Evolutionary conservation across 2,329 filamentous ascomycete genomes (phyloP).

Genomic region (Monosporascus sp.): DNA sequence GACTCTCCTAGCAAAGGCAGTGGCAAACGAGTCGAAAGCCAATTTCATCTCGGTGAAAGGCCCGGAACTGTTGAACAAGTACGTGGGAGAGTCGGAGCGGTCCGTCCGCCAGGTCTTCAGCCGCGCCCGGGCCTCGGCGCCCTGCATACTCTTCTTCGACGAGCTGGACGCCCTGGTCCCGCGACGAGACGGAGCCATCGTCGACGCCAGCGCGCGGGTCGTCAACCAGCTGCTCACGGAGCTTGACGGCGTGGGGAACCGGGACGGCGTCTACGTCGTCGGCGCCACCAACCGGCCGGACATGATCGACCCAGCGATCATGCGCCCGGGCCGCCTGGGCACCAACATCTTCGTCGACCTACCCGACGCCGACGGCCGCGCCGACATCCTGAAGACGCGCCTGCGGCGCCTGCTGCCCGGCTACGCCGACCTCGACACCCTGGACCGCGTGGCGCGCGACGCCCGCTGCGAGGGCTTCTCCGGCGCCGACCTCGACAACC

Average conservation of each 20-base stretch:
- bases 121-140: slow-evolving; percentile 77
- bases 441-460: slow-evolving; percentile 63
- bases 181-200: slow-evolving; percentile 69
- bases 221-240: slow-evolving; percentile 95
- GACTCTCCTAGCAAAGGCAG: slow-evolving; percentile 90
- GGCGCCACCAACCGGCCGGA: slow-evolving; percentile 93
- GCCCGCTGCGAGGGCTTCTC: slow-evolving; percentile 70
- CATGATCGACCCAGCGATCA: slow-evolving; percentile 93
- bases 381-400: slow-evolving; percentile 72
- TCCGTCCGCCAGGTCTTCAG: slow-evolving; percentile 89
- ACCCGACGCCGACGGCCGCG: slow-evolving; percentile 71
- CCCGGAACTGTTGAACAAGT: slow-evolving; percentile 94
- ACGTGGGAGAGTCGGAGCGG: slow-evolving; percentile 92
- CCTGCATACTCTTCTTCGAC: slow-evolving; percentile 97
- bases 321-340: slow-evolving; percentile 84
- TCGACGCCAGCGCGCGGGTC: slow-evolving; percentile 79
- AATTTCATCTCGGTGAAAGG: slow-evolving; percentile 99
- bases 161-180: slow-evolving; percentile 92
- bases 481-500: slow-evolving; percentile 57
- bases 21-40: slow-evolving; percentile 90
- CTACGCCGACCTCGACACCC: slow-evolving; percentile 28
- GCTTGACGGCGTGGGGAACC: slow-evolving; percentile 76
- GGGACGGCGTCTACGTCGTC: slow-evolving; percentile 87
- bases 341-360: slow-evolving; percentile 86
- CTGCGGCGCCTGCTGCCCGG: slow-evolving; percentile 31